These are phyloP conservation scores for Thielaviopsis cerberus DNA, from an alignment of 2,329 filamentous ascomycete species.

Conservation along the genomic window DNA sequence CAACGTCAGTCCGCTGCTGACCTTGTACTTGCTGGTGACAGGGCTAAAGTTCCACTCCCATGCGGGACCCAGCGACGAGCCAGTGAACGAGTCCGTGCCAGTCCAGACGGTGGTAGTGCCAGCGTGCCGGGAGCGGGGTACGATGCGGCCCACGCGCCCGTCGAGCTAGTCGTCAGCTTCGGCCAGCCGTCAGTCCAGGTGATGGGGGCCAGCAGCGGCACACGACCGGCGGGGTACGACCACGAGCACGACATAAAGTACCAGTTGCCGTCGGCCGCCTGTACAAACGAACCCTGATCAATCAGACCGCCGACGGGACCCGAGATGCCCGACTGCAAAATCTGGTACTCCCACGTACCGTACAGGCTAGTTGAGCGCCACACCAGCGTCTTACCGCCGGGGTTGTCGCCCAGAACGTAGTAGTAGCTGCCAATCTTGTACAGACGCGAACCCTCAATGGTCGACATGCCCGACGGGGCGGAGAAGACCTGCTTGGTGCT, in stretches of 20 bases:
- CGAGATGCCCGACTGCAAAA: constrained; percentile 24
- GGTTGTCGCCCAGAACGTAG: constrained; percentile 33
- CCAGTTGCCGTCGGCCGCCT: constrained; percentile 33
- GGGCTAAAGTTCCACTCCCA: constrained; percentile 50
- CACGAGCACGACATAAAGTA: constrained; percentile 40
- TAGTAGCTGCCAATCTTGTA: constrained; percentile 38
- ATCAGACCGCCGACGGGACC: constrained; percentile 29
- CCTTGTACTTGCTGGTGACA: constrained; percentile 26
- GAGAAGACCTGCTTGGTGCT: constrained; percentile 27
- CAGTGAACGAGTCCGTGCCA: constrained; percentile 28
- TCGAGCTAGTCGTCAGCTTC: constrained; percentile 21
- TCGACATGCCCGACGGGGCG: constrained; percentile 18
- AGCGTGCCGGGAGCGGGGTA: constrained; percentile 22
- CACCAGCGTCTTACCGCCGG: constrained; percentile 26
- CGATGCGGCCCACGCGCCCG: constrained; percentile 28
- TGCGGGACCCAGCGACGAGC: constrained; percentile 22
- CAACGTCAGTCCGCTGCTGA: constrained; percentile 28
- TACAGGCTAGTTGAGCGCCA: constrained; percentile 30
- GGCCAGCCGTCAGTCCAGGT: constrained; percentile 34
- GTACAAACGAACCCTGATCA: constrained; percentile 38
- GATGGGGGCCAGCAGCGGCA: constrained; percentile 38
- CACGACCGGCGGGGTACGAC: constrained; percentile 35
- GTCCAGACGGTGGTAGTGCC: constrained; percentile 14
- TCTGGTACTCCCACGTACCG: constrained; percentile 31
- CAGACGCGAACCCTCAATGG: constrained; percentile 34